Conservation (phyloP, 257 asterid species). For the Datura wrightii region DNA sequence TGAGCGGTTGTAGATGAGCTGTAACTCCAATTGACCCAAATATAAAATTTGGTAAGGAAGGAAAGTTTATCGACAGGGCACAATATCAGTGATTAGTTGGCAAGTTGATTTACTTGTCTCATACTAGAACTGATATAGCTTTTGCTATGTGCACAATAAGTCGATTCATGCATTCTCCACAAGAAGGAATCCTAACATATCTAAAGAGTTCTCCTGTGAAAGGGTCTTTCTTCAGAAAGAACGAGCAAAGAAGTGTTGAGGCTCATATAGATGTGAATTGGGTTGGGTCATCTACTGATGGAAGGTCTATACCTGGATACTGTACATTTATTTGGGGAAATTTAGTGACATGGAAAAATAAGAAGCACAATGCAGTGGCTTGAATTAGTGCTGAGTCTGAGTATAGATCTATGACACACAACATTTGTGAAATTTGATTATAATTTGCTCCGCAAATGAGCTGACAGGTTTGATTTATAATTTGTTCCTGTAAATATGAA, state of each 20-base stretch:
- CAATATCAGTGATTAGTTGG: slow-evolving; percentile 6
- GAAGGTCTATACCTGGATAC: background rate
- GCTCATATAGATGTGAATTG: background rate
- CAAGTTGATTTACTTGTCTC: background rate
- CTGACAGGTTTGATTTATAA: background rate
- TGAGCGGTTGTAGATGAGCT: slow-evolving; percentile 14
- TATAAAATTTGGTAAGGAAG: background rate
- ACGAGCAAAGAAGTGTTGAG: background rate
- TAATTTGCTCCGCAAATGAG: background rate
- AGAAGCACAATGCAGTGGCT: background rate
- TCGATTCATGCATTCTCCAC: slow-evolving; percentile 23
- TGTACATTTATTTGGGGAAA: background rate
- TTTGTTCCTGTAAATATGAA: background rate
- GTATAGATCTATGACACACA: background rate
- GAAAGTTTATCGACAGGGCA: background rate
- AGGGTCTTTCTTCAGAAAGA: background rate
- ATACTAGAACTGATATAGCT: background rate
- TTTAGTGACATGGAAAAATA: background rate
- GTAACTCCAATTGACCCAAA: slow-evolving; percentile 28
- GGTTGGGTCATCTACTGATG: slow-evolving; percentile 12
- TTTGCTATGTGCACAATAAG: background rate
- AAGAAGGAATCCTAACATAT: slow-evolving; percentile 9
- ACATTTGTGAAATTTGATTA: background rate
- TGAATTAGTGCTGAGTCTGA: background rate
- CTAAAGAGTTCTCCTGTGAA: background rate